phyloP scores from a whole-genome alignment of 805 yeast genomes.

The Saturnispora hagleri region DNA sequence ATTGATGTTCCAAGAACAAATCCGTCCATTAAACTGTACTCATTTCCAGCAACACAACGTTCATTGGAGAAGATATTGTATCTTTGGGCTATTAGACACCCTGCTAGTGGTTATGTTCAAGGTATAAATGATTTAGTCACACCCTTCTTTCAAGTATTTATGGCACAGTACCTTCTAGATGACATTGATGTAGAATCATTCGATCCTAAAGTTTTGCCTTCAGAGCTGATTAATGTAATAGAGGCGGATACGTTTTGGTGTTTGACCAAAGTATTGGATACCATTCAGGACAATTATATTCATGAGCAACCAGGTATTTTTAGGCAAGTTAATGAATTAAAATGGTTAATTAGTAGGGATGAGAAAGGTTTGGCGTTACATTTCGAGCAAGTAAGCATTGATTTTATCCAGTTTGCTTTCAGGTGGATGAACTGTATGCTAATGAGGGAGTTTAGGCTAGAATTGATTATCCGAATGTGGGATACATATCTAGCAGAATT shows the following conservation, averaged over 20 bases:
- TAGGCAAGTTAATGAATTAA: conserved; percentile 76
- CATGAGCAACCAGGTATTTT: conserved; percentile 98
- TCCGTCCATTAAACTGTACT: conserved; percentile 70
- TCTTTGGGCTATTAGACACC: conserved; percentile 94
- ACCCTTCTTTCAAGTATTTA: conserved; percentile 83
- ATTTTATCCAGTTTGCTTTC: conserved; percentile 90
- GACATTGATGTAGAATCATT: conserved; percentile 42
- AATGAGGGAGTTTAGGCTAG: conserved; percentile 84
- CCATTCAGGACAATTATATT: conserved; percentile 92
- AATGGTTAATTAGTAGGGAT: conserved; percentile 69
- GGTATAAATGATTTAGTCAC: conserved; percentile 93
- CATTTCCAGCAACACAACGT: conserved; percentile 59
- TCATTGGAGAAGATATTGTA: conserved; percentile 75
- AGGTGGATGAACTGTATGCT: conserved; percentile 98
- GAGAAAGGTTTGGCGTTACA: conserved; percentile 68
- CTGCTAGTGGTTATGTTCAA: conserved; percentile 96
- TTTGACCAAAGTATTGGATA: conserved; percentile 79
- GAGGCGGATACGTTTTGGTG: conserved; percentile 99
- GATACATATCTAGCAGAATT: conserved; percentile 81
- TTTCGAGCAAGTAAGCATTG: conserved; percentile 73
- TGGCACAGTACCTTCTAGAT: conserved; percentile 51
- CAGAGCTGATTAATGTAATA: conserved; percentile 52
- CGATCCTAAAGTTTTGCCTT: conserved; percentile 55
- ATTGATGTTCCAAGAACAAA: conserved; percentile 94
- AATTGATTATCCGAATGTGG: conserved; percentile 89